Evolutionary conservation across 2,329 filamentous ascomycete species (phyloP).

Genomic region (Neofusicoccum ribis): DNA sequence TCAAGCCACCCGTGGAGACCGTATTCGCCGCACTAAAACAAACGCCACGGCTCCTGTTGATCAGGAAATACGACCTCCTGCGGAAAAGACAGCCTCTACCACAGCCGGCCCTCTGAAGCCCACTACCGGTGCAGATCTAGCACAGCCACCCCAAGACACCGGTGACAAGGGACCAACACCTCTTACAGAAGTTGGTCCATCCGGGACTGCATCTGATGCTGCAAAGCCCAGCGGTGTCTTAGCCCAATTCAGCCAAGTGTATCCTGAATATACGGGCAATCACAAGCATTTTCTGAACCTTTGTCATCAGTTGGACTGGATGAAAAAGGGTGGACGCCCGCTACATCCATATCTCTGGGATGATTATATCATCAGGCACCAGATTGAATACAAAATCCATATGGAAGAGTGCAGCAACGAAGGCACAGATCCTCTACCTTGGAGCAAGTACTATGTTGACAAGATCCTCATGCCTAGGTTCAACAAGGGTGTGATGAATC

Average conservation of each 20-base stretch:
- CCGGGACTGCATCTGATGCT: neutral
- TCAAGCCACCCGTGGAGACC: neutral
- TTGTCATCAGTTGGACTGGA: conserved; percentile 31
- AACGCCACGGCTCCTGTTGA: neutral
- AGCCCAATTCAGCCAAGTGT: conserved; percentile 20
- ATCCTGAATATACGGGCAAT: conserved; percentile 38
- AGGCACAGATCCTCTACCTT: conserved; percentile 30
- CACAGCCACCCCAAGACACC: neutral
- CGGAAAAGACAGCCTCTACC: neutral
- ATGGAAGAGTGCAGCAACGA: conserved; percentile 24
- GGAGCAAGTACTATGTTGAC: conserved; percentile 38
- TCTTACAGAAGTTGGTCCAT: neutral
- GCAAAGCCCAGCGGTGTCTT: neutral
- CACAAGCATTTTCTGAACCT: conserved; percentile 33
- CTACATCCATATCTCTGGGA: conserved; percentile 42
- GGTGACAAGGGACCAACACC: neutral
- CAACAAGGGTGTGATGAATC: conserved; percentile 28
- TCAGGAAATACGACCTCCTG: neutral
- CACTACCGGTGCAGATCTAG: neutral
- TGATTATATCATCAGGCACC: conserved; percentile 39
- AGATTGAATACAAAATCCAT: conserved; percentile 35
- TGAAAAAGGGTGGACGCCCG: conserved; percentile 34
- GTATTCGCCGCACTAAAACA: neutral
- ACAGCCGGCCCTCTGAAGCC: neutral
- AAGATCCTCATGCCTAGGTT: conserved; percentile 30